phyloP scores from a whole-genome alignment of 1,284 basidiomycete genomes.

The Tilletia caries region DNA sequence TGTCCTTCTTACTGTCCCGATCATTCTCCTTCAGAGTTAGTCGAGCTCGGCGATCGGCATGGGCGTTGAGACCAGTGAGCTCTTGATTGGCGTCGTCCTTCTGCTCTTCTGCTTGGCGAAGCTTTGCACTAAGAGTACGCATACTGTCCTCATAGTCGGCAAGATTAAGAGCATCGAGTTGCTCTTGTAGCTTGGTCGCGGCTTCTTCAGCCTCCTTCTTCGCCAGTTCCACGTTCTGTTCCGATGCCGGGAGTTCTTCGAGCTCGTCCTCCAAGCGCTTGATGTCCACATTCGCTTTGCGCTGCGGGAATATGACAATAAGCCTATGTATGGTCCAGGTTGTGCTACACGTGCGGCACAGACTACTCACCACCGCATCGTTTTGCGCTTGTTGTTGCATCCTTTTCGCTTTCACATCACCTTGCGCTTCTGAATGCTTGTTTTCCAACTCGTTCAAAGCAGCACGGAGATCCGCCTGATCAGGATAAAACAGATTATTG shows the following conservation, averaged over 20 bases:
- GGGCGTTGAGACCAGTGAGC: constrained; percentile 69
- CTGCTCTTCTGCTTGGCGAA: constrained; percentile 66
- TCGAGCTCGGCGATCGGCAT: constrained; percentile 78
- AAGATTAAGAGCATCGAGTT: constrained; percentile 31
- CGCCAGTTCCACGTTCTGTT: constrained; percentile 28
- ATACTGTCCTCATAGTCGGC: constrained; percentile 68
- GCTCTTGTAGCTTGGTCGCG: constrained; percentile 22
- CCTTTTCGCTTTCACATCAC: not conserved
- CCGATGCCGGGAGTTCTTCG: constrained; percentile 25
- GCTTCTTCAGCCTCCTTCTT: constrained; percentile 28
- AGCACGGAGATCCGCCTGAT: not conserved
- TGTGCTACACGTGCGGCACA: not conserved
- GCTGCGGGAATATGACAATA: not conserved
- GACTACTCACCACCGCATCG: too few relatives aligned
- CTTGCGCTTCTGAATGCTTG: not conserved
- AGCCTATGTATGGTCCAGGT: not conserved
- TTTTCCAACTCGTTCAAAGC: not conserved
- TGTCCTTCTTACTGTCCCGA: constrained; percentile 59
- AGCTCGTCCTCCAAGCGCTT: constrained; percentile 40
- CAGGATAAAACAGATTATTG: not conserved
- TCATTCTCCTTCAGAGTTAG: constrained; percentile 65
- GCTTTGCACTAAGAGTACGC: constrained; percentile 62
- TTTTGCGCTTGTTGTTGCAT: not conserved
- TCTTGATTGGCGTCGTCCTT: constrained; percentile 72
- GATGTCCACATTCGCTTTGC: constrained; percentile 16